A percentile compares a stretch with the other conserved stretches of the same genome.
Evolutionary conservation across 495 filamentous ascomycete species (phyloP).

Genomic region (Penicillium arizonense): DNA sequence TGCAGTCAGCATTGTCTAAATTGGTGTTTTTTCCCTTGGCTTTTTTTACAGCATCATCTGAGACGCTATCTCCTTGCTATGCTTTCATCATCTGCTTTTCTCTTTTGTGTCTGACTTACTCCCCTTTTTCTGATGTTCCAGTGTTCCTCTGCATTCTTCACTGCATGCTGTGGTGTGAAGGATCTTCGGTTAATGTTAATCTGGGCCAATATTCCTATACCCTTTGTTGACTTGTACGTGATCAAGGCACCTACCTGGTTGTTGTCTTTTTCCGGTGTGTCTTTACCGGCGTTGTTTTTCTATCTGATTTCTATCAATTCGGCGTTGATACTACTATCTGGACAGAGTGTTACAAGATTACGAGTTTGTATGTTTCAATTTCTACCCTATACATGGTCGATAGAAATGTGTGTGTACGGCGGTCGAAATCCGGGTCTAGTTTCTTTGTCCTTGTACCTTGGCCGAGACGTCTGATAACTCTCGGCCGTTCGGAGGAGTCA

Average conservation of each 20-base stretch:
- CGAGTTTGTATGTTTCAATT: slow-evolving; percentile 22
- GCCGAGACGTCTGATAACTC: not conserved
- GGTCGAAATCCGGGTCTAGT: not conserved
- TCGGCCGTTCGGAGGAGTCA: not conserved
- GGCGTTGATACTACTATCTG: slow-evolving; percentile 14
- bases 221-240: slow-evolving; percentile 41
- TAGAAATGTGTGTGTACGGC: slow-evolving; percentile 1
- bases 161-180: slow-evolving; percentile 20
- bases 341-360: slow-evolving; percentile 21
- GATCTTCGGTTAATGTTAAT: slow-evolving; percentile 37
- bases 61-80: slow-evolving; percentile 12
- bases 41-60: slow-evolving; percentile 12
- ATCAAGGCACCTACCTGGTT: slow-evolving; percentile 18
- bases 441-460: not conserved
- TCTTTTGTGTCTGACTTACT: slow-evolving; percentile 19
- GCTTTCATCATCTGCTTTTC: slow-evolving; percentile 18
- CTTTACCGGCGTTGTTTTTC: slow-evolving; percentile 11
- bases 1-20: slow-evolving; percentile 28
- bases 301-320: slow-evolving; percentile 18
- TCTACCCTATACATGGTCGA: slow-evolving; percentile 5
- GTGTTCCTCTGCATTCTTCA: slow-evolving; percentile 4
- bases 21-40: slow-evolving; percentile 21
- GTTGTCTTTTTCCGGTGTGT: slow-evolving; percentile 4
- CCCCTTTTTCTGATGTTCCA: slow-evolving; percentile 24
- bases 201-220: slow-evolving; percentile 45